Percentiles rank a stretch among this genome's conserved stretches.
phyloP scores from a whole-genome alignment of 1,284 basidiomycete species.

The Mycena citricolor region DNA sequence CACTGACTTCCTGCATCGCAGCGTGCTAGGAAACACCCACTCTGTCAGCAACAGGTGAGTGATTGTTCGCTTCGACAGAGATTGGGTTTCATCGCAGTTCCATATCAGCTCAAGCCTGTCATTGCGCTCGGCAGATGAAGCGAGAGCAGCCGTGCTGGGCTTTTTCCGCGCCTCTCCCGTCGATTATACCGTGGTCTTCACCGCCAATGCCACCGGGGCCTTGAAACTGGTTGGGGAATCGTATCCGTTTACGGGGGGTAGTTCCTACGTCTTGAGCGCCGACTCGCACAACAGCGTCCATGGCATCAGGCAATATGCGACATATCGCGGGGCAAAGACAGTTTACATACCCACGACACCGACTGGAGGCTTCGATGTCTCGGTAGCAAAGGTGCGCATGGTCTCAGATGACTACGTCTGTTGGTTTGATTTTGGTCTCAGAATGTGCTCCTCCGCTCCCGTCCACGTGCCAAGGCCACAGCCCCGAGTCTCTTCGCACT shows the following conservation, averaged over 20 bases:
- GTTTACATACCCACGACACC: slow-evolving; percentile 53
- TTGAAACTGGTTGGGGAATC: slow-evolving; percentile 81
- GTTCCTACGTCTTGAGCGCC: slow-evolving; percentile 61
- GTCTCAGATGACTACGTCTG: slow-evolving; percentile 6
- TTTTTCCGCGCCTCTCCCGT: slow-evolving; percentile 69
- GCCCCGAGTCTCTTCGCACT: slow-evolving; percentile 66
- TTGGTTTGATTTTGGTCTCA: slow-evolving; percentile 25
- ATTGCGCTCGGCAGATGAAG: slow-evolving; percentile 61
- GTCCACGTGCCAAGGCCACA: slow-evolving; percentile 42
- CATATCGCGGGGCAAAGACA: slow-evolving; percentile 47
- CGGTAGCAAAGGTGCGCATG: slow-evolving; percentile 61
- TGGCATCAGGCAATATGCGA: slow-evolving; percentile 74
- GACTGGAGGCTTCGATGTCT: slow-evolving; percentile 59
- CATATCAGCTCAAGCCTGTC: slow-evolving; percentile 65
- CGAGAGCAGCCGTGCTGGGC: slow-evolving; percentile 64
- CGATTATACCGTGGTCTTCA: slow-evolving; percentile 81
- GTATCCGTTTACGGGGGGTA: slow-evolving; percentile 63
- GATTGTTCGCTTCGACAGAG: slow-evolving; percentile 27
- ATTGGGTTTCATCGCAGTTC: slow-evolving; percentile 10
- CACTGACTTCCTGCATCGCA: slow-evolving; percentile 61
- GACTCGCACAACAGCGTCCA: slow-evolving; percentile 86
- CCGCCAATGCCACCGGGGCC: slow-evolving; percentile 75
- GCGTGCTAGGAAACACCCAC: slow-evolving; percentile 78
- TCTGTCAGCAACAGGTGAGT: slow-evolving; percentile 73
- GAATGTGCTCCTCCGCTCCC: slow-evolving; percentile 44